A percentile compares a stretch with the other conserved stretches of the same genome.
These are phyloP conservation scores for Populus hybrid DNA, from an alignment of 441 rosid genomes.

Conservation along the genomic window DNA sequence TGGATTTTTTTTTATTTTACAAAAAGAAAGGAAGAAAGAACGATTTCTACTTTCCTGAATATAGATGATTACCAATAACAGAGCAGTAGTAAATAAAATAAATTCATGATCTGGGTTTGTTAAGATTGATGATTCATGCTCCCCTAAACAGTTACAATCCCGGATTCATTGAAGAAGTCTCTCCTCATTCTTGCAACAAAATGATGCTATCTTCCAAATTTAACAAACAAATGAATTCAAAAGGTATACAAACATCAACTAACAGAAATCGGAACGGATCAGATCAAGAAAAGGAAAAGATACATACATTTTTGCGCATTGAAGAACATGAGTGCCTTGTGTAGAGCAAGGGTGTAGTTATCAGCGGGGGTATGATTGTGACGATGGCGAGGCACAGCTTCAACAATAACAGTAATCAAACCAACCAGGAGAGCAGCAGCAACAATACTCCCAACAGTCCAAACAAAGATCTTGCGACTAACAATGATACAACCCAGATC, in stretches of 20 bases:
- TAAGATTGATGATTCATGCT: not conserved
- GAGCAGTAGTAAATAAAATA: not conserved
- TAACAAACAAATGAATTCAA: not conserved
- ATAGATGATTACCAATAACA: not conserved
- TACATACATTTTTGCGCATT: slow-evolving; percentile 73
- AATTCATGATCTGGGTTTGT: not conserved
- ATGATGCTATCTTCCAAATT: not conserved
- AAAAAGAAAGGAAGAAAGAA: not conserved
- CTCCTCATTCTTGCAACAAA: not conserved
- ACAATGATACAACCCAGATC: slow-evolving; percentile 92
- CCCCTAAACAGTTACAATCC: not conserved
- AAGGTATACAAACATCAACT: not conserved
- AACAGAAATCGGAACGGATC: not conserved
- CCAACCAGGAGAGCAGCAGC: slow-evolving; percentile 56
- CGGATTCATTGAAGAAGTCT: not conserved
- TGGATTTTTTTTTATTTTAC: not conserved
- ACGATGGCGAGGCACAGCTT: slow-evolving; percentile 64
- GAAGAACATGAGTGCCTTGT: slow-evolving; percentile 86
- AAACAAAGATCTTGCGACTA: slow-evolving; percentile 86
- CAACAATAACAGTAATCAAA: slow-evolving; percentile 62
- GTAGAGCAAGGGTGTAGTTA: slow-evolving; percentile 79
- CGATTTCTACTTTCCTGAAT: not conserved
- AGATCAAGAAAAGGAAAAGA: not conserved
- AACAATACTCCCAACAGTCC: slow-evolving; percentile 70
- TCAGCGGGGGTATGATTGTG: slow-evolving; percentile 44